These are phyloP conservation scores for Xylaria polymorpha DNA, from an alignment of 2,329 filamentous ascomycete genomes.

Conservation along the genomic window DNA sequence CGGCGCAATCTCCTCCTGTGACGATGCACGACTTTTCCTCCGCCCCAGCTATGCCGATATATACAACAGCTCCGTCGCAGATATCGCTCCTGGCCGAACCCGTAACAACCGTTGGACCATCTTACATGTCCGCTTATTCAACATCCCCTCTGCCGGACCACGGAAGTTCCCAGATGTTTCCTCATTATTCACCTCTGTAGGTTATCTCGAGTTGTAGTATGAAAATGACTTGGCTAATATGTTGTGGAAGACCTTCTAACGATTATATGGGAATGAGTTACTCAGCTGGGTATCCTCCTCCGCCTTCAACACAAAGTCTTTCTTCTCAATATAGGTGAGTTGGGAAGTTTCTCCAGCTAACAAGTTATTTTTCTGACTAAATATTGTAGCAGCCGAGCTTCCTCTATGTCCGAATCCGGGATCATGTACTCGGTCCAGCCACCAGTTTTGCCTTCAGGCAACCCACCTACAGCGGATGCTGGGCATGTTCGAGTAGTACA, in stretches of 20 bases:
- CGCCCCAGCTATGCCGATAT: conserved; percentile 60
- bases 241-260: conserved; percentile 40
- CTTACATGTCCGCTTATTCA: conserved; percentile 64
- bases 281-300: conserved; percentile 51
- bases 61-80: conserved; percentile 62
- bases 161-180: conserved; percentile 47
- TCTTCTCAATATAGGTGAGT: conserved; percentile 57
- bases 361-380: conserved; percentile 10
- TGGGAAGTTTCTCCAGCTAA: background rate
- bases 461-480: conserved; percentile 52
- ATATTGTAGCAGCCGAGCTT: conserved; percentile 52
- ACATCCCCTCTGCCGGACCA: conserved; percentile 59
- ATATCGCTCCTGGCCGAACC: conserved; percentile 65
- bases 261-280: conserved; percentile 62
- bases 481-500: conserved; percentile 75
- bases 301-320: conserved; percentile 47
- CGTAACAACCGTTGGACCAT: conserved; percentile 56
- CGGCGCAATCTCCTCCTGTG: conserved; percentile 56
- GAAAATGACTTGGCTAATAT: conserved; percentile 41
- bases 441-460: conserved; percentile 53
- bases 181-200: conserved; percentile 48
- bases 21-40: conserved; percentile 57
- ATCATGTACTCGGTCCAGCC: conserved; percentile 59
- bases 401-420: conserved; percentile 55
- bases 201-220: conserved; percentile 28